These are phyloP conservation scores for Acacia confusa DNA, from an alignment of 306 rosid species.

Conservation along the genomic window DNA sequence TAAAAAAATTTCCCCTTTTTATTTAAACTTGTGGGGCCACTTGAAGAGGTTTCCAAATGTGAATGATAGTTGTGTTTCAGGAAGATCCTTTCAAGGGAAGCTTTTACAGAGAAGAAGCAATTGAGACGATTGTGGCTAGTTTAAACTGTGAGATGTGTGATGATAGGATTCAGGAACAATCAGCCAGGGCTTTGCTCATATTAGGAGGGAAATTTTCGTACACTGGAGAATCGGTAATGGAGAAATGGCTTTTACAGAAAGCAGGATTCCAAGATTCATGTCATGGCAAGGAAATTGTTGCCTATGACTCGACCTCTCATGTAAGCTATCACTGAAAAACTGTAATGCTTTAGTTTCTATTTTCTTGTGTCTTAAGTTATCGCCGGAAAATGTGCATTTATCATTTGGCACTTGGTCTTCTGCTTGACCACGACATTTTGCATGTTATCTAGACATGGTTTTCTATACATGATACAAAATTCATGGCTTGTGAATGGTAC, in stretches of 20 bases:
- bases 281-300: constrained; percentile 39
- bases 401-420: background rate
- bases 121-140: constrained; percentile 55
- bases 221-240: constrained; percentile 58
- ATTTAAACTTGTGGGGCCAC: background rate
- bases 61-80: constrained; percentile 73
- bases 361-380: constrained; percentile 4
- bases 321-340: constrained; percentile 35
- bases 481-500: background rate
- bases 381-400: constrained; percentile 5
- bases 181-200: constrained; percentile 65
- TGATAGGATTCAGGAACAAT: constrained; percentile 54
- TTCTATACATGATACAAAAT: background rate
- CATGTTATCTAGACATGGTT: background rate
- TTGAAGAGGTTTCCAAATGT: constrained; percentile 44
- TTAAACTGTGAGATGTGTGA: constrained; percentile 48
- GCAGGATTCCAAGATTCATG: constrained; percentile 61
- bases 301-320: constrained; percentile 34
- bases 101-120: constrained; percentile 78
- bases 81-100: constrained; percentile 63
- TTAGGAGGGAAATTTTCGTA: constrained; percentile 68
- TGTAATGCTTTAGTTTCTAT: background rate
- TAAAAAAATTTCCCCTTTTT: constrained; percentile 40
- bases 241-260: constrained; percentile 60
- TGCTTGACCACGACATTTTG: background rate